These are phyloP conservation scores for Lanmaoa rubissima DNA, from an alignment of 768 basidiomycete genomes.

Conservation along the genomic window DNA sequence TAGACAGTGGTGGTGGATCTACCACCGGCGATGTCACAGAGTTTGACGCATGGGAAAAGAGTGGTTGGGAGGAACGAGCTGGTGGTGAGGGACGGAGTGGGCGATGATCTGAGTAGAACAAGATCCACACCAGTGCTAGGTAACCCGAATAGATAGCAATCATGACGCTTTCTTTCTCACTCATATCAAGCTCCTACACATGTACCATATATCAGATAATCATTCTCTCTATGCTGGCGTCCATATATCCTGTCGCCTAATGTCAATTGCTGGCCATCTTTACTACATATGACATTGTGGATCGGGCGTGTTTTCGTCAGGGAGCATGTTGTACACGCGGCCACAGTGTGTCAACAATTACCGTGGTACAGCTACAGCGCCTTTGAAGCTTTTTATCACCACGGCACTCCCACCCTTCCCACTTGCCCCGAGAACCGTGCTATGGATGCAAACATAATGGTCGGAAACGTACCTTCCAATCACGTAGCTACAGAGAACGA, in stretches of 20 bases:
- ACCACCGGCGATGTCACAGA: constrained; percentile 6
- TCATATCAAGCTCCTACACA: constrained; percentile 4
- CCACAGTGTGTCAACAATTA: constrained; percentile 15
- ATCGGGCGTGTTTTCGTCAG: not conserved
- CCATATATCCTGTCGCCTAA: not conserved
- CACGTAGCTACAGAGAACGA: constrained; percentile 11
- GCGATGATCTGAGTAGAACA: constrained; percentile 38
- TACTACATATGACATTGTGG: not conserved
- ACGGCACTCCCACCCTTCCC: constrained; percentile 5
- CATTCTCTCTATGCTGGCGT: not conserved
- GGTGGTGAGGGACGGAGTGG: constrained; percentile 50
- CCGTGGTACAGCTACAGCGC: constrained; percentile 1
- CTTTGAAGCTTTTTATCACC: constrained; percentile 10
- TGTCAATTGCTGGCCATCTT: not conserved
- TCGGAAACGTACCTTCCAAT: constrained; percentile 17
- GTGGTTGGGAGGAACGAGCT: constrained; percentile 51
- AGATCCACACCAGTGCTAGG: constrained; percentile 29
- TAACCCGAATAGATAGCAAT: constrained; percentile 16
- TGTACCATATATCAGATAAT: constrained; percentile 20
- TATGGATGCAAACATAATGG: constrained; percentile 23
- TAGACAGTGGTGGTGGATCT: too few relatives aligned
- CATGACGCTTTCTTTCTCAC: not conserved
- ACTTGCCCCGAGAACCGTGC: not conserved
- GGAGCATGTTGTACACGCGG: constrained; percentile 24
- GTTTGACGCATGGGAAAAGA: constrained; percentile 41